These are phyloP conservation scores for Pseudonitzschia delicatissima DNA, from an alignment of 108 stramenopile genomes.

Conservation along the genomic window DNA sequence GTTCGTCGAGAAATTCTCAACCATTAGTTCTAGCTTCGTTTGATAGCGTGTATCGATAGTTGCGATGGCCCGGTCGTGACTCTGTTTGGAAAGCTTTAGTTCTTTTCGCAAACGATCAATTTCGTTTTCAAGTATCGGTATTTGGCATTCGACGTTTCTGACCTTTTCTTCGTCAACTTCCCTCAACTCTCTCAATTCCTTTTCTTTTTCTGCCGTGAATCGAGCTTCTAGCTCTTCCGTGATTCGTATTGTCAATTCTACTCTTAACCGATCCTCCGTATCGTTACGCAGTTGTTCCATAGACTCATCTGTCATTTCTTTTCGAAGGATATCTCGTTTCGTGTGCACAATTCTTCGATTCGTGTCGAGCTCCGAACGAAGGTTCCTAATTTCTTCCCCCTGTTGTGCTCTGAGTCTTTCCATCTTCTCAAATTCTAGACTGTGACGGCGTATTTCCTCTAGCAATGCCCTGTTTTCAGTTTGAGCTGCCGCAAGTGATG, in stretches of 20 bases:
- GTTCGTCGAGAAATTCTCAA: constrained; percentile 16
- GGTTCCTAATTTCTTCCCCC: background rate
- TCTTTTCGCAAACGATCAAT: constrained; percentile 11
- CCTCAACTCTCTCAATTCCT: constrained; percentile 19
- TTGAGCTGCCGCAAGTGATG: constrained; percentile 8
- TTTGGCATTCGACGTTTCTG: constrained; percentile 10
- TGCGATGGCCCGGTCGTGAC: constrained; percentile 2
- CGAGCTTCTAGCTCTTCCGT: constrained; percentile 7
- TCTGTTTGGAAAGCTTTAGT: constrained; percentile 1
- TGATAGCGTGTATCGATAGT: constrained; percentile 17
- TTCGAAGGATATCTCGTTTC: constrained; percentile 17
- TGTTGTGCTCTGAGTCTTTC: constrained; percentile 12
- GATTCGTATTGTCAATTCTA: constrained; percentile 19
- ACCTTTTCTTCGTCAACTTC: constrained; percentile 15
- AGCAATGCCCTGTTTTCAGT: background rate
- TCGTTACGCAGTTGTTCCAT: constrained; percentile 22
- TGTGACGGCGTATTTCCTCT: constrained; percentile 3
- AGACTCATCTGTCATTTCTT: constrained; percentile 14
- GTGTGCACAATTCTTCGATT: constrained; percentile 17
- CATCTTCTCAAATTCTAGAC: constrained; percentile 4
- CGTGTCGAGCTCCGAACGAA: constrained; percentile 5
- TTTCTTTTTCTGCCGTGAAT: constrained; percentile 19
- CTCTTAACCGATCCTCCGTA: background rate
- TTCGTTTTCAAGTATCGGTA: constrained; percentile 20
- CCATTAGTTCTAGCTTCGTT: constrained; percentile 20